A percentile compares a stretch with the other conserved stretches of the same genome.
Evolutionary conservation across 331 rosid genomes (phyloP).

Genomic region (Arachis monticola): DNA sequence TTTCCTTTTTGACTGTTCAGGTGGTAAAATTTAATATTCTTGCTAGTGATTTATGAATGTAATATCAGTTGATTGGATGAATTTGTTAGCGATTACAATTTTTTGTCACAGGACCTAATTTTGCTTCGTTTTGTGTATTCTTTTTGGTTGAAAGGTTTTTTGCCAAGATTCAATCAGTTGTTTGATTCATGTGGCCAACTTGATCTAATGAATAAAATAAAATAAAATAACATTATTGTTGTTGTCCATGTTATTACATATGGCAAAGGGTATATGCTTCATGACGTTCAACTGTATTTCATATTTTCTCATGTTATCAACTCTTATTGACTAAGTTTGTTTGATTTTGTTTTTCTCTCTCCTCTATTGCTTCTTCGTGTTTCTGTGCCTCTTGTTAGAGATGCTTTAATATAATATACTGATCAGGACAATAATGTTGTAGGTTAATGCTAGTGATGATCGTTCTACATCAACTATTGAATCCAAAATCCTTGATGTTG

Average conservation of each 20-base stretch:
- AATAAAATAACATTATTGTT: neutral
- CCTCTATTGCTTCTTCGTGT: constrained; percentile 8
- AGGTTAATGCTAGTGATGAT: constrained; percentile 99
- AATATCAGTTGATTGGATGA: constrained; percentile 32
- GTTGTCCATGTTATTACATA: constrained; percentile 10
- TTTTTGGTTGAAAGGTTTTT: constrained; percentile 5
- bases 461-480: constrained; percentile 84
- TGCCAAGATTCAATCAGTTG: neutral
- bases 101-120: constrained; percentile 23
- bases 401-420: constrained; percentile 5
- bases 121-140: constrained; percentile 1
- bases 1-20: constrained; percentile 5
- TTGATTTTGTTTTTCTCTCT: constrained; percentile 30
- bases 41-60: constrained; percentile 21
- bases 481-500: constrained; percentile 83
- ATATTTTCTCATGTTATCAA: neutral
- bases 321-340: constrained; percentile 11
- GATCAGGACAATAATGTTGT: constrained; percentile 39
- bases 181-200: neutral
- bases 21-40: neutral
- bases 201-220: neutral
- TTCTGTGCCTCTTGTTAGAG: neutral
- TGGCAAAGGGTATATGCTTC: constrained; percentile 21
- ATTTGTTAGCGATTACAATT: constrained; percentile 3
- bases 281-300: constrained; percentile 11